Evolutionary conservation across 306 rosid genomes (phyloP).

Genomic region (Macrotyloma uniflorum): DNA sequence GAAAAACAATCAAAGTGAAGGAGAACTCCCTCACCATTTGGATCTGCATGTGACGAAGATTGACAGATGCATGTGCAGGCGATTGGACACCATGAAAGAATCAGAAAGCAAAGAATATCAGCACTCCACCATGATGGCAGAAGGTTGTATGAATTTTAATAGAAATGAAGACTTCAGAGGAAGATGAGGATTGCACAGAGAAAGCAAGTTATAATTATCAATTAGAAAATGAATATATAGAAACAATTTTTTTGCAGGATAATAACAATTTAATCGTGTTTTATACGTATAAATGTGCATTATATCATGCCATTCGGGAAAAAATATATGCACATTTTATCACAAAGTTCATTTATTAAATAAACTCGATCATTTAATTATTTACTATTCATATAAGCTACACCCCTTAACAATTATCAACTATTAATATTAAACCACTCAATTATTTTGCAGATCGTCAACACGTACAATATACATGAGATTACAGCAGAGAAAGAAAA

Average conservation of each 20-base stretch:
- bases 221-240: no score
- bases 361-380: no score
- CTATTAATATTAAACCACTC: no score
- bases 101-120: conserved; percentile 20
- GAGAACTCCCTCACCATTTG: conserved; percentile 64
- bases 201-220: background rate
- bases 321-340: no score
- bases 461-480: no score
- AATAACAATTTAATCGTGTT: no score
- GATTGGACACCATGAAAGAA: conserved; percentile 23
- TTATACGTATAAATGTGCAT: no score
- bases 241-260: no score
- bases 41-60: conserved; percentile 52
- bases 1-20: background rate
- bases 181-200: background rate
- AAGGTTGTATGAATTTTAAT: background rate
- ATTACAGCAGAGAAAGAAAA: background rate
- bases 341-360: no score
- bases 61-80: conserved; percentile 1
- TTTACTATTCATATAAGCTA: no score
- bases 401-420: no score
- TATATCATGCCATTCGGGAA: no score
- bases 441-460: background rate
- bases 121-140: background rate
- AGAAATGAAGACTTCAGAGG: background rate